phyloP scores from a whole-genome alignment of 148 eudicot species.

The Chenopodium album region DNA sequence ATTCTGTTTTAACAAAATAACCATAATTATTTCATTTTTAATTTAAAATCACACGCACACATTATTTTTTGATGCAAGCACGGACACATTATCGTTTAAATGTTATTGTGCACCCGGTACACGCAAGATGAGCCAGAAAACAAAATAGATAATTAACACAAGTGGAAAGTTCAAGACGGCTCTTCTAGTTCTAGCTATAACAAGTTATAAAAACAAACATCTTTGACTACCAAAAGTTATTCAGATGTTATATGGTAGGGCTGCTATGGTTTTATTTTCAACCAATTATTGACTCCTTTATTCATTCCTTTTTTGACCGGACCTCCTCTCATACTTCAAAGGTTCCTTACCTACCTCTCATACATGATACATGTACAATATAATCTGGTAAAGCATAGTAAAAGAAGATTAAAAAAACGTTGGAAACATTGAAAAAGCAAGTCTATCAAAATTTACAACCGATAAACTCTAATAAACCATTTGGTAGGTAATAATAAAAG shows the following conservation, averaged over 20 bases:
- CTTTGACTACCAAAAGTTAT: neutral
- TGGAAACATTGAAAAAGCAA: too few relatives aligned
- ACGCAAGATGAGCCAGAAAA: neutral
- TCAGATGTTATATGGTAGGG: neutral
- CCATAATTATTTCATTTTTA: too few relatives aligned
- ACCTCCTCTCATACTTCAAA: neutral
- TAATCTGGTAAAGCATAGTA: neutral
- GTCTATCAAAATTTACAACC: neutral
- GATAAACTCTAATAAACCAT: too few relatives aligned
- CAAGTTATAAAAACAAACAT: neutral
- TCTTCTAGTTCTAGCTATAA: neutral
- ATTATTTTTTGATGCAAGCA: too few relatives aligned
- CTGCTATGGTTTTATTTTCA: neutral
- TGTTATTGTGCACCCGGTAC: too few relatives aligned
- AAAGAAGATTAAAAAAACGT: too few relatives aligned
- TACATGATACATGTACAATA: neutral
- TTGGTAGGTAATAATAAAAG: too few relatives aligned
- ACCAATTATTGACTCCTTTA: neutral
- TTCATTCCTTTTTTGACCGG: neutral
- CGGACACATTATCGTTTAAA: too few relatives aligned
- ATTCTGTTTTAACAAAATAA: too few relatives aligned
- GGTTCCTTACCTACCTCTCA: neutral
- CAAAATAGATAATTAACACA: too few relatives aligned
- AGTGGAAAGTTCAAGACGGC: neutral
- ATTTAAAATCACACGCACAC: too few relatives aligned